Conservation (phyloP, 495 filamentous ascomycete genomes). For the Aspergillus avenaceus region DNA sequence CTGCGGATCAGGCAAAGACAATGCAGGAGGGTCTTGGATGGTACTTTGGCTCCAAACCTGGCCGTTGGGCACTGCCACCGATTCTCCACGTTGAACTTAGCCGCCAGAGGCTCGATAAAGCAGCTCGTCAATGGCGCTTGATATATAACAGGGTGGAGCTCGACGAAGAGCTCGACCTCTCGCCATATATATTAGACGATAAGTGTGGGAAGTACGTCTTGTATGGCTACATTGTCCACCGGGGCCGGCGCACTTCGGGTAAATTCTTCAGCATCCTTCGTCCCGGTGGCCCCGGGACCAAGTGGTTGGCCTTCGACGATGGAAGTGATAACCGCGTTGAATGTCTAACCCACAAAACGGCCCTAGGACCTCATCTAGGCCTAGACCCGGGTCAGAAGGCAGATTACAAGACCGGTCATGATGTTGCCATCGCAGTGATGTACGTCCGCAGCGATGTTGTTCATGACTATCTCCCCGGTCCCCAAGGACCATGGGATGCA, state of each 20-base stretch:
- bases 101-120: conserved; percentile 51
- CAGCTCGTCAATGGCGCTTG: conserved; percentile 53
- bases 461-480: conserved; percentile 37
- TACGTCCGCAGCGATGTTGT: conserved; percentile 56
- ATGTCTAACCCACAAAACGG: conserved; percentile 54
- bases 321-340: conserved; percentile 52
- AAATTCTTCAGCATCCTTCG: conserved; percentile 60
- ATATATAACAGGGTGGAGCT: conserved; percentile 53
- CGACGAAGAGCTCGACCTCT: conserved; percentile 49
- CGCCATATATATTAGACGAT: conserved; percentile 28
- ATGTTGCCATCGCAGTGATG: conserved; percentile 54
- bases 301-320: conserved; percentile 59
- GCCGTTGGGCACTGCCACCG: conserved; percentile 40
- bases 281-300: conserved; percentile 51
- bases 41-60: conserved; percentile 31
- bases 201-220: conserved; percentile 49
- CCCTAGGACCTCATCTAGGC: conserved; percentile 51
- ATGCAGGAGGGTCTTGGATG: conserved; percentile 26
- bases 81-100: conserved; percentile 57
- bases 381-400: conserved; percentile 30
- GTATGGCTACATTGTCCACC: conserved; percentile 60
- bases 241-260: conserved; percentile 55
- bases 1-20: conserved; percentile 31
- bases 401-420: conserved; percentile 48
- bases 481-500: conserved; percentile 40